A percentile compares a stretch with the other conserved stretches of the same genome.
Conservation (phyloP, 164 flowering plant genomes). For the Magnolia officinalis region DNA sequence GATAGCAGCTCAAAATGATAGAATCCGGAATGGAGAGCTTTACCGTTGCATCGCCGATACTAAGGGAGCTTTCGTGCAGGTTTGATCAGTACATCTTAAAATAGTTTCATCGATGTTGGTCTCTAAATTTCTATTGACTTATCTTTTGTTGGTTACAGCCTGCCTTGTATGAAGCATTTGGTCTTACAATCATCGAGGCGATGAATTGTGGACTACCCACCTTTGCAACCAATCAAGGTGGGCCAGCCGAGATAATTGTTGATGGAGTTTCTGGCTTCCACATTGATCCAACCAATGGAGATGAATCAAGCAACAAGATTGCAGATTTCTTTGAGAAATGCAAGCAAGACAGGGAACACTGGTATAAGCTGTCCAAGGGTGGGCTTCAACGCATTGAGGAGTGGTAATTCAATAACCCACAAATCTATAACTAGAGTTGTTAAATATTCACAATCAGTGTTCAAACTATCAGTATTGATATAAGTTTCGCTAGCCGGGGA, state of each 20-base stretch:
- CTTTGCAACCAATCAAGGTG: slow-evolving; percentile 93
- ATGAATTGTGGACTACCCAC: slow-evolving; percentile 95
- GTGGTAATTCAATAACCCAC: slow-evolving; percentile 44
- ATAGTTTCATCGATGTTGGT: background rate
- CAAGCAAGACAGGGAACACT: slow-evolving; percentile 51
- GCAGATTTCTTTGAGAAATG: slow-evolving; percentile 86
- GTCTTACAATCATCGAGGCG: slow-evolving; percentile 90
- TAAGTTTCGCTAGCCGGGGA: no score
- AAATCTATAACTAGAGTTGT: background rate
- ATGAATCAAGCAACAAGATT: slow-evolving; percentile 71
- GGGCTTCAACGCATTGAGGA: slow-evolving; percentile 76
- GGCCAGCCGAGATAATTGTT: slow-evolving; percentile 89
- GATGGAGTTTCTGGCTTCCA: slow-evolving; percentile 90
- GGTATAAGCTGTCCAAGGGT: slow-evolving; percentile 57
- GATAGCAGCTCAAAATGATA: slow-evolving; percentile 91
- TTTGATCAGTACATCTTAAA: background rate
- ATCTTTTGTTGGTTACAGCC: slow-evolving; percentile 34
- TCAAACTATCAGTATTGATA: no score
- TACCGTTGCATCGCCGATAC: slow-evolving; percentile 86
- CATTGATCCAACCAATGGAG: slow-evolving; percentile 80
- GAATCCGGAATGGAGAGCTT: slow-evolving; percentile 73
- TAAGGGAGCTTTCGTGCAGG: slow-evolving; percentile 84
- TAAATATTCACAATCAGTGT: background rate
- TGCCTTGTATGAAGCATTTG: slow-evolving; percentile 88
- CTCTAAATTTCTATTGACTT: no score